Evolutionary conservation across 768 basidiomycete species (phyloP).

Genomic region (Holtermannia corniformis): DNA sequence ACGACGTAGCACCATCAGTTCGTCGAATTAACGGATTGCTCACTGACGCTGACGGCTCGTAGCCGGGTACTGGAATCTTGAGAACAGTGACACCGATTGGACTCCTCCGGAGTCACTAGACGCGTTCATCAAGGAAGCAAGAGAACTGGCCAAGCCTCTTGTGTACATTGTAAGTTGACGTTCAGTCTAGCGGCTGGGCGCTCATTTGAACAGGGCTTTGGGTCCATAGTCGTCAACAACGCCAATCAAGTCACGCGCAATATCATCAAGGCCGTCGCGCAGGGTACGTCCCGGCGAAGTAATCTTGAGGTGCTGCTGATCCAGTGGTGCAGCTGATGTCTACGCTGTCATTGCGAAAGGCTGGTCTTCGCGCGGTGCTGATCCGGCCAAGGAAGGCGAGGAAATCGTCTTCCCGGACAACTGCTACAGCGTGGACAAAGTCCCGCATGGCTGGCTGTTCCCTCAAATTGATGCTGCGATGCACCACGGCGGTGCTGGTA

Average conservation of each 20-base stretch:
- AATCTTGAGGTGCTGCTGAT: not conserved
- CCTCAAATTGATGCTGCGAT: constrained; percentile 51
- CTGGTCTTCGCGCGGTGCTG: constrained; percentile 52
- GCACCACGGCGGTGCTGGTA: constrained; percentile 64
- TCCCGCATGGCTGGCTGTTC: constrained; percentile 52
- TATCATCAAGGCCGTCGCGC: constrained; percentile 55
- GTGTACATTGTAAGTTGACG: constrained; percentile 52
- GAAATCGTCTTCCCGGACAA: constrained; percentile 46
- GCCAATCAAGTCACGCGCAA: constrained; percentile 50
- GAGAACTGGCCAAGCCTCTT: constrained; percentile 50
- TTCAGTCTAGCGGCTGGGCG: constrained; percentile 3
- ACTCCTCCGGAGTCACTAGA: constrained; percentile 48
- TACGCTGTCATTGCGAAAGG: constrained; percentile 61
- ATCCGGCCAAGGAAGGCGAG: constrained; percentile 38
- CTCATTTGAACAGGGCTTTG: constrained; percentile 48
- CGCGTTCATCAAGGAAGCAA: constrained; percentile 53
- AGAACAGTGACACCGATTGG: constrained; percentile 56
- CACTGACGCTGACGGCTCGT: too few species aligned
- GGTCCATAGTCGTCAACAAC: constrained; percentile 58
- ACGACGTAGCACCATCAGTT: constrained; percentile 2
- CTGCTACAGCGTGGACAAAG: constrained; percentile 49
- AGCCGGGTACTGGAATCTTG: constrained; percentile 54
- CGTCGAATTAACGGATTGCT: not conserved
- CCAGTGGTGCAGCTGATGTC: constrained; percentile 47
- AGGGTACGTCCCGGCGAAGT: constrained; percentile 47